Evolutionary conservation across 495 filamentous ascomycete genomes (phyloP), one percentile per base, ranked within the genome.

Genomic region (Aspergillus ostianus): DNA sequence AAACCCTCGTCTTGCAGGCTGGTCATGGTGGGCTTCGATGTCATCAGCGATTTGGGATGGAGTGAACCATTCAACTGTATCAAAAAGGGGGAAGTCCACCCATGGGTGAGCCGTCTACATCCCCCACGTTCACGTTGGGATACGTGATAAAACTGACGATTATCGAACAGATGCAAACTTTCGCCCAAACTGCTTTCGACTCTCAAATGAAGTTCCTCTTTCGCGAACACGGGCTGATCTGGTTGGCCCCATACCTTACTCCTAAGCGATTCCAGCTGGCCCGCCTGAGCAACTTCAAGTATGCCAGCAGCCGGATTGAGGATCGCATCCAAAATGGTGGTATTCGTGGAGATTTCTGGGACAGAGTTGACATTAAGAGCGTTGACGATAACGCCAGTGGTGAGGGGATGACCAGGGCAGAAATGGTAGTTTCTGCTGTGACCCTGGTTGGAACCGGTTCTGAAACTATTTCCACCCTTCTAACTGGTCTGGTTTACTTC

Each of bases 1-100:
- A 32, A 53, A 17, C 19, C 51, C 23, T 27, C 29, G 51, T n/a
- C 18, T 32, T 53, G 18, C 27, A 53, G 51, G 51, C 27, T 53
- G 20, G 51, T 53, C 26, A 54, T 54, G 51, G 51, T 54, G 12
- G 51, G 26, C 18, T 54, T 54, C 19, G 51, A 54, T 54, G 26
- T 54, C 26, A 54, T 54, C 51, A 54, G 51, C 18, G 51, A 54
- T 41, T 20, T 54, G 26, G 51, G 51, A 15, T 54, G 51, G 51
- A 54, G 51, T 20, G 51, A 54, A 27, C 51, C 51, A 17, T 54
- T 54, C 30, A 54, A 54, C 51, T 54, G 51, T 20, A 20, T 54
- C 10, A 20, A 54, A 29, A 54, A 54, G 8, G 51, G 51, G 2
- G 51, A 54, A 20, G 51, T 54, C 26, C 51, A 54, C 30, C 10